phyloP scores from a whole-genome alignment of 352 stramenopile species.

The Phytophthora sansomeana region DNA sequence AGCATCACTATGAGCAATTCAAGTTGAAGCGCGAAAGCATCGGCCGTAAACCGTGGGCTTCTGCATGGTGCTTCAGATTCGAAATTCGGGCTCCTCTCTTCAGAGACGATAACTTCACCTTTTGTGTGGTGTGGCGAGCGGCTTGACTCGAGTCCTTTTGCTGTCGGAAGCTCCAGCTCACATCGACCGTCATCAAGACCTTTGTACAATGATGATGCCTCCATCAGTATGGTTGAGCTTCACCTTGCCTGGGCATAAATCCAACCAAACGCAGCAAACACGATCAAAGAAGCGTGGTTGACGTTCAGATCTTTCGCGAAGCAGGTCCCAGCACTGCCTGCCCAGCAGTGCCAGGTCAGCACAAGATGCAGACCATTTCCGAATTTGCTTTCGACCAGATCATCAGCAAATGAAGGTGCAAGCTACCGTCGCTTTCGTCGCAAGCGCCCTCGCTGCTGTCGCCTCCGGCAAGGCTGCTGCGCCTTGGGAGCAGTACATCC shows the following conservation, averaged over 20 bases:
- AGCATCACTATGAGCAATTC: not conserved
- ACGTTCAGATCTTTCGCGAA: not conserved
- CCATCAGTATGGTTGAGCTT: too few species aligned
- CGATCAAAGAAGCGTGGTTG: not conserved
- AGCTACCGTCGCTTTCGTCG: too few species aligned
- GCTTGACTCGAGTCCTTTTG: too few species aligned
- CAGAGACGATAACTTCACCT: too few species aligned
- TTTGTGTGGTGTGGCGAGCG: too few species aligned
- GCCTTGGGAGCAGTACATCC: slow-evolving; percentile 33
- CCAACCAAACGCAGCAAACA: too few species aligned
- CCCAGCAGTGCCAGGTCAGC: too few species aligned
- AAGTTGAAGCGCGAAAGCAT: not conserved
- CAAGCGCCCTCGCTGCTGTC: slow-evolving; percentile 14
- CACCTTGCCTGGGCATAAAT: not conserved
- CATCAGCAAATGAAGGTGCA: slow-evolving; percentile 25
- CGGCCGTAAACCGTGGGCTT: not conserved
- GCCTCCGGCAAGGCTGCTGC: slow-evolving; percentile 6
- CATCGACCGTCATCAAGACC: too few species aligned
- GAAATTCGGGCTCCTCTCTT: too few species aligned
- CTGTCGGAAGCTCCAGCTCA: too few species aligned
- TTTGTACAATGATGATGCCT: too few species aligned
- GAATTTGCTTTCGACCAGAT: slow-evolving; percentile 15
- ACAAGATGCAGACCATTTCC: slow-evolving; percentile 18
- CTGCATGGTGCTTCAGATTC: not conserved
- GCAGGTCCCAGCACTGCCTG: too few species aligned